phyloP scores from a whole-genome alignment of 1,139 yeast genomes.

The Protomyces inundatus region DNA sequence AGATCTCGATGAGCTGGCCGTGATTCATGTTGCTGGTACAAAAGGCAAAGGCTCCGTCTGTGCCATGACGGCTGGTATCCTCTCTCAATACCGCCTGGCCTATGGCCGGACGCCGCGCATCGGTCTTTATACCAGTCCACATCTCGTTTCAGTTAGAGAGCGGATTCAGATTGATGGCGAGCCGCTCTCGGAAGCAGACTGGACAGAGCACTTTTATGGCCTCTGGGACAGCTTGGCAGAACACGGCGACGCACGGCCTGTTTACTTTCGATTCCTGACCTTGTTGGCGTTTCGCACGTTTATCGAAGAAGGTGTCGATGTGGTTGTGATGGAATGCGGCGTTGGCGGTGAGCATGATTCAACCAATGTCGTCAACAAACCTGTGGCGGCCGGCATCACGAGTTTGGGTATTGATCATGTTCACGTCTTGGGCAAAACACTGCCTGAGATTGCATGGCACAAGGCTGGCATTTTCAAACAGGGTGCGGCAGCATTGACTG shows the following conservation, averaged over 20 bases:
- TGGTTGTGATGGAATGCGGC: constrained; percentile 96
- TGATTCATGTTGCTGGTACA: constrained; percentile 93
- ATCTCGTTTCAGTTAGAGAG: constrained; percentile 86
- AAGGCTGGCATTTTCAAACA: constrained; percentile 87
- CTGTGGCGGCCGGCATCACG: constrained; percentile 81
- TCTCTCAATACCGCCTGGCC: constrained; percentile 47
- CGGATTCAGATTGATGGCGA: constrained; percentile 81
- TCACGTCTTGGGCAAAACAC: constrained; percentile 76
- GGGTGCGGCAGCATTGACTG: constrained; percentile 61
- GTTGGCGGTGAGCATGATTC: constrained; percentile 97
- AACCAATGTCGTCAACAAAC: constrained; percentile 74
- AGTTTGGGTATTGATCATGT: constrained; percentile 92
- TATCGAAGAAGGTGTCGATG: constrained; percentile 75
- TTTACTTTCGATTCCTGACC: constrained; percentile 87
- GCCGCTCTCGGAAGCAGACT: constrained; percentile 60
- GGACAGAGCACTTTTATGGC: constrained; percentile 85
- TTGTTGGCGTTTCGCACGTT: constrained; percentile 86
- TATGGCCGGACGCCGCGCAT: constrained; percentile 44
- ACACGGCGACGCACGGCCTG: constrained; percentile 62
- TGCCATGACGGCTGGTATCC: constrained; percentile 82
- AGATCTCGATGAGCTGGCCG: constrained; percentile 68
- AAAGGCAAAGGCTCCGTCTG: constrained; percentile 98
- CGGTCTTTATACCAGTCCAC: constrained; percentile 94
- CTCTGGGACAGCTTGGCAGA: constrained; percentile 76
- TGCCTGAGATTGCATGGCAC: constrained; percentile 91